phyloP scores from a whole-genome alignment of 139 green algal genomes.

The Chlamydomonas schloesseri region DNA sequence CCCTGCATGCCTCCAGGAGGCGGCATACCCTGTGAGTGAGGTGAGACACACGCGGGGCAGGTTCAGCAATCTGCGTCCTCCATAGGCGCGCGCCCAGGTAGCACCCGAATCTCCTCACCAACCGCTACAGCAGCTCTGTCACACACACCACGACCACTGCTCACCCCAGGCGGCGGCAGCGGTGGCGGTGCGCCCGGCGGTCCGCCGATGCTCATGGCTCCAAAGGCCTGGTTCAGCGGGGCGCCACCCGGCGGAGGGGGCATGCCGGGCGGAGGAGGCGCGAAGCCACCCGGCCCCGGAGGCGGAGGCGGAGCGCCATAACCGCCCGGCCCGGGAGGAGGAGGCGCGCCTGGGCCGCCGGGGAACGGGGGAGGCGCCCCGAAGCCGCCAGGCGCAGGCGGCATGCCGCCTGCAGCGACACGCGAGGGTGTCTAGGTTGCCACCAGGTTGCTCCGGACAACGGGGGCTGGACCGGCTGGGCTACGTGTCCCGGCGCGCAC shows the following conservation, averaged over 20 bases:
- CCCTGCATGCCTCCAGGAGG: background rate
- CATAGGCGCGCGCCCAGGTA: too few relatives aligned
- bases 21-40: background rate
- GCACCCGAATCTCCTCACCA: too few relatives aligned
- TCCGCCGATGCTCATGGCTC: slow-evolving; percentile 21
- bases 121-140: too few relatives aligned
- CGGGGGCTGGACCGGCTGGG: background rate
- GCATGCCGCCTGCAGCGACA: background rate
- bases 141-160: too few relatives aligned
- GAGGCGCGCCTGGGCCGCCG: background rate
- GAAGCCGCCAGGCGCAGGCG: slow-evolving; percentile 9
- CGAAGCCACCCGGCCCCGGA: background rate
- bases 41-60: too few relatives aligned
- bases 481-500: background rate
- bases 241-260: background rate
- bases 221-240: background rate
- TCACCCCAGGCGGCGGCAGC: too few relatives aligned
- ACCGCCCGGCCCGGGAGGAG: background rate
- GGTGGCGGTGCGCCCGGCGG: background rate
- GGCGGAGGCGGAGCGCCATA: background rate
- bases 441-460: too few relatives aligned
- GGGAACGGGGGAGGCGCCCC: background rate
- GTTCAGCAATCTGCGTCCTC: too few relatives aligned
- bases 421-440: too few relatives aligned
- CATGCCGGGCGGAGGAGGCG: background rate